A percentile compares a stretch with the other conserved stretches of the same genome.
Conservation (phyloP, 192 early-diverging fungal species). For the Coemansia sp. region DNA sequence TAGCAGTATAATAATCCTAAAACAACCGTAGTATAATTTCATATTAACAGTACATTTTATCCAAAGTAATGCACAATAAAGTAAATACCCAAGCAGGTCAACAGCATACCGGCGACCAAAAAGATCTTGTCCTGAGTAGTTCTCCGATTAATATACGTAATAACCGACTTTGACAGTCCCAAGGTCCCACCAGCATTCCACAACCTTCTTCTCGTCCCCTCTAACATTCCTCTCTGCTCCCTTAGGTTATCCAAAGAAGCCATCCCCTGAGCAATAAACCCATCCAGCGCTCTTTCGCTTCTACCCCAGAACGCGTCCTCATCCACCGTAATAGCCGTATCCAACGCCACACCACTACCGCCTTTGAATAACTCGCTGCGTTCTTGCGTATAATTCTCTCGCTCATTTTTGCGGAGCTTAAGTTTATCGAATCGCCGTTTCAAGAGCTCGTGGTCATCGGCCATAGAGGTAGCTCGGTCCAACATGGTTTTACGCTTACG, state of each 20-base stretch:
- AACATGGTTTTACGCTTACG: conserved; percentile 52
- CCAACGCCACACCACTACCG: conserved; percentile 8
- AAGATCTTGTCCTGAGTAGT: conserved; percentile 56
- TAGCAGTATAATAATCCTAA: too few relatives aligned
- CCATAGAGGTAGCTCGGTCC: conserved; percentile 36
- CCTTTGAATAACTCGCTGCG: conserved; percentile 44
- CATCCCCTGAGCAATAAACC: conserved; percentile 48
- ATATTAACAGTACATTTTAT: not conserved
- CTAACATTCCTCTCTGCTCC: conserved; percentile 43
- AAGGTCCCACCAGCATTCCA: conserved; percentile 45
- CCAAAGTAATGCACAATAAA: conserved; percentile 52
- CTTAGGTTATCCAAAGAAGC: conserved; percentile 42
- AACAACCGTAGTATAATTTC: not conserved
- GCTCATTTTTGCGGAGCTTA: conserved; percentile 29
- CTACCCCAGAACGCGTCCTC: conserved; percentile 43
- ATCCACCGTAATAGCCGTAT: conserved; percentile 43
- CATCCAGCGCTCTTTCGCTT: conserved; percentile 43
- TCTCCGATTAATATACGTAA: conserved; percentile 47
- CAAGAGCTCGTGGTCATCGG: conserved; percentile 46
- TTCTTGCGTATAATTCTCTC: conserved; percentile 10
- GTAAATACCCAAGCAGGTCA: conserved; percentile 44
- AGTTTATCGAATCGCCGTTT: conserved; percentile 46
- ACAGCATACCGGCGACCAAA: conserved; percentile 37
- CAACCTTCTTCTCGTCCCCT: conserved; percentile 37
- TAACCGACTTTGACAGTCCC: conserved; percentile 47